Base-by-base conservation (phyloP, 345 rosid species). In the Litchi chinensis region DNA sequence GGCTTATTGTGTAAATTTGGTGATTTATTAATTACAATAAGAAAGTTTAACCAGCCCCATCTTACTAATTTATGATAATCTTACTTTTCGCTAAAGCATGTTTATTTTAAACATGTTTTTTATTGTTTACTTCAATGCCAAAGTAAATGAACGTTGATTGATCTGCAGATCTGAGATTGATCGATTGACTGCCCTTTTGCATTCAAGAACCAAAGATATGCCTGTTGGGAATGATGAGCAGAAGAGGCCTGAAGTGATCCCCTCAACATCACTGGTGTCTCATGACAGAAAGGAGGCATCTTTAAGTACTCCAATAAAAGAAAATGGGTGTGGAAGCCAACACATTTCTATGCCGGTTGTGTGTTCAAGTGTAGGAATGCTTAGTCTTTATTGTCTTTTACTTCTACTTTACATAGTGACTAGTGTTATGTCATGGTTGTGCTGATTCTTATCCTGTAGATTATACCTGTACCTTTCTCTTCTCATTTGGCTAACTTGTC, bases 151-250 rank as follows among this genome's bases (percentile, higher is more conserved):
- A 62, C 57, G 50, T 41, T 50, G 66, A 63, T 76, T 79, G 40
- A 57, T 75, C 69, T 48, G 19, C 95, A 97, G 99, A 80, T 86
- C 94, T 40, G 99, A 97, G 87, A 88, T 93, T 82, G 94, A 93
- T 86, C 95, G 81, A 26, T 76, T 97, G 86, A 93, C 95, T 22
- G 76, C 93, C 41, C 77, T 97, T 60, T 84, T 97, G 80, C 95
- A 77, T 44, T 91, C 95, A 57, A 90, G 86, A 86, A 83, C 83
- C 80, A 81, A 66, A 79, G 93, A 88, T 65, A 46, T 76, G 40
- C 82, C 87, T 69, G 70, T 81, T 82, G 85, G 71, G 69, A 76
- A 63, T 60, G 87, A 63, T 60, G 87, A 84, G 73, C 88, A 88
- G 77, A 89, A 85, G 79, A 85, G 59, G 68, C 82, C 87, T 72